Evolutionary conservation across 768 basidiomycete genomes (phyloP).

Genomic region (Suillus sp.): DNA sequence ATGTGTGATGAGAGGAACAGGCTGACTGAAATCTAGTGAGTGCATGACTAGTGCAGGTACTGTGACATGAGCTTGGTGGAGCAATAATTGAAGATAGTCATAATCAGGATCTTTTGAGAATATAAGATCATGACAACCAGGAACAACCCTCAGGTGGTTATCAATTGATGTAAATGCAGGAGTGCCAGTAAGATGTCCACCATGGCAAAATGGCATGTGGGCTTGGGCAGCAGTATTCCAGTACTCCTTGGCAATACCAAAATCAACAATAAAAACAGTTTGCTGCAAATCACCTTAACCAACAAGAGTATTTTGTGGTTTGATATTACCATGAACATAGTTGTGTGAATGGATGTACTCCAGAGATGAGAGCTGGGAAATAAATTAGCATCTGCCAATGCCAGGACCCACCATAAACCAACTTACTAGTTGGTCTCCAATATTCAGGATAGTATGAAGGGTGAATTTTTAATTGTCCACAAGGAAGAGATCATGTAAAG

Average conservation of each 20-base stretch:
- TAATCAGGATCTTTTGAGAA: neutral
- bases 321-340: too few relatives aligned
- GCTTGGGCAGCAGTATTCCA: neutral
- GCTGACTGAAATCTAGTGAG: neutral
- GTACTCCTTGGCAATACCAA: neutral
- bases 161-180: slow-evolving; percentile 1
- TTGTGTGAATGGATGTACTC: too few relatives aligned
- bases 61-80: neutral
- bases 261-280: neutral
- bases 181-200: slow-evolving; percentile 4
- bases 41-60: neutral
- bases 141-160: slow-evolving; percentile 5
- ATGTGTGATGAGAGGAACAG: neutral
- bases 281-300: neutral
- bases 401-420: too few relatives aligned
- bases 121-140: neutral
- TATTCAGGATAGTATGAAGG: neutral
- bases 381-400: neutral
- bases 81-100: neutral
- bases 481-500: too few relatives aligned
- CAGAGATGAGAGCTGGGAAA: too few relatives aligned
- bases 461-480: neutral
- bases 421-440: neutral
- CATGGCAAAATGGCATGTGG: slow-evolving; percentile 4
- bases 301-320: neutral